A percentile compares a stretch with the other conserved stretches of the same genome.
Evolutionary conservation across 2,329 filamentous ascomycete genomes (phyloP).

Genomic region (Hymenoscyphus albidus): DNA sequence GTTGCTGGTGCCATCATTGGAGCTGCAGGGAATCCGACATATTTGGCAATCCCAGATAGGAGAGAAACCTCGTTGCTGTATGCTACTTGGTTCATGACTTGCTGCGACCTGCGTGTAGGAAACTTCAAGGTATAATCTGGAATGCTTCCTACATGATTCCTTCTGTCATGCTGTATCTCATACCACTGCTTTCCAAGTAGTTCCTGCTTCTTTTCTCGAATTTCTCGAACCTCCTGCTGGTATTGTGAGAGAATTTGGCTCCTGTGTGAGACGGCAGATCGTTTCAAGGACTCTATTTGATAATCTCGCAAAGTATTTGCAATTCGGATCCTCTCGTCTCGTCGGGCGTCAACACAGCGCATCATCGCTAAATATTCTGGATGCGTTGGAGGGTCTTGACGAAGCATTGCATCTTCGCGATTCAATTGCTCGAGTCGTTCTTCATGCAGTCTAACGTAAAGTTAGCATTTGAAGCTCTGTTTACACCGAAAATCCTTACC

Average conservation of each 20-base stretch:
- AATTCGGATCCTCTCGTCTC: constrained; percentile 72
- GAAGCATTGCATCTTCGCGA: constrained; percentile 59
- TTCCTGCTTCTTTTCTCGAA: constrained; percentile 75
- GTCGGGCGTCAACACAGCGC: constrained; percentile 76
- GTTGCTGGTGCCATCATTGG: constrained; percentile 74
- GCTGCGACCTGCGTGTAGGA: constrained; percentile 70
- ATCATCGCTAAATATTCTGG: constrained; percentile 90
- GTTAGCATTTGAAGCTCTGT: constrained; percentile 22
- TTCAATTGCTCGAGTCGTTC: constrained; percentile 82
- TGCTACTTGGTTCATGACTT: constrained; percentile 78
- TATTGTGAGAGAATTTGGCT: constrained; percentile 87
- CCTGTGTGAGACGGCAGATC: constrained; percentile 73
- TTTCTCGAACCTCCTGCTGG: constrained; percentile 79
- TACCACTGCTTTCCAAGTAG: constrained; percentile 86
- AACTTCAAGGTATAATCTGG: constrained; percentile 81
- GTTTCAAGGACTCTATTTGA: constrained; percentile 68
- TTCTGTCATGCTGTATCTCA: constrained; percentile 83
- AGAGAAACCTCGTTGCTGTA: constrained; percentile 96
- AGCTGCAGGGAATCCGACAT: constrained; percentile 94
- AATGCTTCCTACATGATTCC: constrained; percentile 71
- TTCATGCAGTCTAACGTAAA: constrained; percentile 66
- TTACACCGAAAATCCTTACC: constrained; percentile 45
- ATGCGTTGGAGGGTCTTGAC: constrained; percentile 65
- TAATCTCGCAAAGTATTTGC: constrained; percentile 71
- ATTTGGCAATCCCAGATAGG: constrained; percentile 85